Percentiles rank a stretch among this genome's conserved stretches.
Evolutionary conservation across 2,329 filamentous ascomycete genomes (phyloP).

Genomic region (Apiospora hydei): DNA sequence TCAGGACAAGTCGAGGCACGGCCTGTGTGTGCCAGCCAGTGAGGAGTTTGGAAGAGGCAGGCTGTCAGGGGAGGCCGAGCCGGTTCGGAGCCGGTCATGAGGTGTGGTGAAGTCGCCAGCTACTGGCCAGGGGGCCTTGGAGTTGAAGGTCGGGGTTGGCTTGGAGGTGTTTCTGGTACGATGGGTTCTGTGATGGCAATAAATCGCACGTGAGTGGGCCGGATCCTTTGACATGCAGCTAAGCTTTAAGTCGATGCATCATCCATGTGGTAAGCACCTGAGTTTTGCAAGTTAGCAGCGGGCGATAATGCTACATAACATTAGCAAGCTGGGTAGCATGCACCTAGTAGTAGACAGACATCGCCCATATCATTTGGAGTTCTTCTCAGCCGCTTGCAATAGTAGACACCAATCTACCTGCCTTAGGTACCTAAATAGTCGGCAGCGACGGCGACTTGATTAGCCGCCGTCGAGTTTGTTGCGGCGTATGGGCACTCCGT

Average conservation of each 20-base stretch:
- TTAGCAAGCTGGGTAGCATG: not conserved
- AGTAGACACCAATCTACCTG: not conserved
- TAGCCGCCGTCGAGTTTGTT: not conserved
- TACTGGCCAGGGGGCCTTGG: not conserved
- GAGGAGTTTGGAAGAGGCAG: not conserved
- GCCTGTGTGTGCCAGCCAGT: not conserved
- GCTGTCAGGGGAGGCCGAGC: not conserved
- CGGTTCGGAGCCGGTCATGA: not conserved
- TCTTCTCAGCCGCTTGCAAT: not conserved
- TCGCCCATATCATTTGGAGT: not conserved
- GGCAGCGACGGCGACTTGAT: not conserved
- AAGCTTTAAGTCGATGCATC: not conserved
- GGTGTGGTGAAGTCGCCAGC: not conserved
- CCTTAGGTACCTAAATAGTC: not conserved
- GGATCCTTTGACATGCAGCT: not conserved
- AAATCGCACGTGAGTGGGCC: not conserved
- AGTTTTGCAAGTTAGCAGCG: not conserved
- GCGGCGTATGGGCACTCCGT: not conserved
- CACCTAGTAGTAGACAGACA: not conserved
- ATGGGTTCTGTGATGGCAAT: not conserved
- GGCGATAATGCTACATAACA: not conserved
- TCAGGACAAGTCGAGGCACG: not conserved
- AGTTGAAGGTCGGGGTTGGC: not conserved
- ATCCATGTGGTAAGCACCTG: not conserved
- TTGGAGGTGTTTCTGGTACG: not conserved